Conservation (phyloP, 495 filamentous ascomycete species). For the Neurospora tetraspora region DNA sequence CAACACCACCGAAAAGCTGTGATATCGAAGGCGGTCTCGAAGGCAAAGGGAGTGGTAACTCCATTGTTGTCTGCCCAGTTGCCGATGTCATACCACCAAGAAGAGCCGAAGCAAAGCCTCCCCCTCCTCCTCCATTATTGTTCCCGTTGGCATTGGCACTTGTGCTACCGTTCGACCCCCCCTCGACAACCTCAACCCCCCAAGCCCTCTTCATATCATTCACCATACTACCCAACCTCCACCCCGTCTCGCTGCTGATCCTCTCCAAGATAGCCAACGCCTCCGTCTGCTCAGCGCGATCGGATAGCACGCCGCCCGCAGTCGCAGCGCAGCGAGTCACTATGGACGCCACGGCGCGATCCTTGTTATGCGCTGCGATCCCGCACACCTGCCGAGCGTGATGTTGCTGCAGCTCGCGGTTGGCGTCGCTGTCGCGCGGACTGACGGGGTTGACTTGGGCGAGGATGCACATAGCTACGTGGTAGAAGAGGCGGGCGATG, state of each 20-base stretch:
- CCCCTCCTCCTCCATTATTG: background rate
- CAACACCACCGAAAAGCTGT: background rate
- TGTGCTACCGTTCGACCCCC: background rate
- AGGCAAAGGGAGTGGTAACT: background rate
- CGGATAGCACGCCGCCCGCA: slow-evolving; percentile 63
- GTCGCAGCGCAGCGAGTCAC: slow-evolving; percentile 70
- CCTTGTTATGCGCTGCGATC: slow-evolving; percentile 74
- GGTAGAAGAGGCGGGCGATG: slow-evolving; percentile 82
- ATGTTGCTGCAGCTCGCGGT: slow-evolving; percentile 54
- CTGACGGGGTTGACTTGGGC: slow-evolving; percentile 64
- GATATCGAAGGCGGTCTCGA: background rate
- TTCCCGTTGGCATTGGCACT: background rate
- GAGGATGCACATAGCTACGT: slow-evolving; percentile 73
- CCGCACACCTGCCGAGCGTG: slow-evolving; percentile 81
- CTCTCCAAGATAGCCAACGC: slow-evolving; percentile 65
- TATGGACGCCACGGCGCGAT: slow-evolving; percentile 66
- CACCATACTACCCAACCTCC: slow-evolving; percentile 59
- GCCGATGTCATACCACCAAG: background rate
- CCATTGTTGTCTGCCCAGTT: background rate
- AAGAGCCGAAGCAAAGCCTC: slow-evolving; percentile 1
- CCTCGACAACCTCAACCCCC: slow-evolving; percentile 19
- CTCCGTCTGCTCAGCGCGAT: slow-evolving; percentile 69
- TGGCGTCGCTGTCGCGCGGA: slow-evolving; percentile 45
- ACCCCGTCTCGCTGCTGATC: slow-evolving; percentile 68
- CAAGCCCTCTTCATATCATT: slow-evolving; percentile 63